Evolutionary conservation across 1,284 basidiomycete species (phyloP).

Genomic region (Irpex sp.): DNA sequence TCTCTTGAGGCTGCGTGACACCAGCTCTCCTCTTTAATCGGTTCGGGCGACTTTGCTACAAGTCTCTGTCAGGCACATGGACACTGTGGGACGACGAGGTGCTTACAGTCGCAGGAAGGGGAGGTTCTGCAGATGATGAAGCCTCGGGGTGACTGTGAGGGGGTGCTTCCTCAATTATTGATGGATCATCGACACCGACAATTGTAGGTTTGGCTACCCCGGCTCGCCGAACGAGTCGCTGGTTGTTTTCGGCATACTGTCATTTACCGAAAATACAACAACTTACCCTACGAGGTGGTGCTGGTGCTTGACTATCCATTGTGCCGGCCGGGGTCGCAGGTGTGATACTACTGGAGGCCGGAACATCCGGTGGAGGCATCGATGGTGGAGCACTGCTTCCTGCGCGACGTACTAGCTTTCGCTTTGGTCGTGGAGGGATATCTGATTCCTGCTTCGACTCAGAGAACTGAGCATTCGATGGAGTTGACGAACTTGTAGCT

Average conservation of each 20-base stretch:
- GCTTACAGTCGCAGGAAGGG: conserved; percentile 3
- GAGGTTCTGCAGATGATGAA: neutral
- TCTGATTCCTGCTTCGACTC: conserved; percentile 21
- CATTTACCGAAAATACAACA: neutral
- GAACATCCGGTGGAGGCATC: conserved; percentile 4
- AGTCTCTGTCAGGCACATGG: neutral
- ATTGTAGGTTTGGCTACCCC: conserved; percentile 15
- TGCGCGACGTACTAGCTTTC: conserved; percentile 7
- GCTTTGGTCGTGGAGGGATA: conserved; percentile 11
- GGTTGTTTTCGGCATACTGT: neutral
- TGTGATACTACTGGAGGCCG: no score
- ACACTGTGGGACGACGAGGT: neutral
- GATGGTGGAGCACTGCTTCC: neutral
- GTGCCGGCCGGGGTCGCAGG: neutral
- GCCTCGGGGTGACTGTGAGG: neutral
- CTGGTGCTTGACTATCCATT: neutral
- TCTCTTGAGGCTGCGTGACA: conserved; percentile 13
- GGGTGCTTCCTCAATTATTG: conserved; percentile 13
- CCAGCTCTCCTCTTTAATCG: conserved; percentile 37
- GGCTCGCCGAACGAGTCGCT: conserved; percentile 24
- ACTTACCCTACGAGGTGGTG: neutral
- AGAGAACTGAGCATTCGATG: conserved; percentile 26
- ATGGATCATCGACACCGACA: conserved; percentile 21
- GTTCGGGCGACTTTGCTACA: conserved; percentile 22
- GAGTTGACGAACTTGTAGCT: neutral